These are phyloP conservation scores for Barnettozyma californica DNA, from an alignment of 805 yeast genomes.

Conservation along the genomic window DNA sequence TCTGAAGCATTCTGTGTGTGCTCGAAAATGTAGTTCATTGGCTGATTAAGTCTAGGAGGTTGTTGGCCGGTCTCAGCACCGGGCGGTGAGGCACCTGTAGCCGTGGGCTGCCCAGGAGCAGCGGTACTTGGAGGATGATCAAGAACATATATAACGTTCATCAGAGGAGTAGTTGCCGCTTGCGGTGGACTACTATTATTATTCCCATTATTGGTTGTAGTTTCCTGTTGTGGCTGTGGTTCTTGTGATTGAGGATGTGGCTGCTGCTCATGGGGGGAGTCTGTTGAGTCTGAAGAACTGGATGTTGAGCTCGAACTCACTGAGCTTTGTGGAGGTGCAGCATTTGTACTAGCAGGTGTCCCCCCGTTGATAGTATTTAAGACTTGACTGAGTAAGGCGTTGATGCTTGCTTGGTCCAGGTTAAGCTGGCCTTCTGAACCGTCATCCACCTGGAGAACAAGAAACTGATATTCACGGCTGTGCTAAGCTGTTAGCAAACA, in stretches of 20 bases:
- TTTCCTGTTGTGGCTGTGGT: background rate
- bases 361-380: background rate
- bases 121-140: background rate
- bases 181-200: background rate
- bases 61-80: background rate
- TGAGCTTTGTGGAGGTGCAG: background rate
- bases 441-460: slow-evolving; percentile 1
- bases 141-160: background rate
- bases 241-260: background rate
- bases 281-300: background rate
- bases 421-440: background rate
- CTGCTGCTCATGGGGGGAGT: background rate
- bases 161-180: background rate
- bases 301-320: background rate
- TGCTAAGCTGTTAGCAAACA: background rate
- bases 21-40: background rate
- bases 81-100: background rate
- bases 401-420: background rate
- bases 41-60: background rate
- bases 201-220: background rate
- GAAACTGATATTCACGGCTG: slow-evolving; percentile 1
- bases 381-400: slow-evolving; percentile 1
- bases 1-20: background rate
- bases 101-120: background rate
- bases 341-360: background rate